Percentiles rank a stretch among this genome's conserved stretches.
phyloP scores from a whole-genome alignment of 129 eudicot genomes.

The Flaveria brownii region DNA sequence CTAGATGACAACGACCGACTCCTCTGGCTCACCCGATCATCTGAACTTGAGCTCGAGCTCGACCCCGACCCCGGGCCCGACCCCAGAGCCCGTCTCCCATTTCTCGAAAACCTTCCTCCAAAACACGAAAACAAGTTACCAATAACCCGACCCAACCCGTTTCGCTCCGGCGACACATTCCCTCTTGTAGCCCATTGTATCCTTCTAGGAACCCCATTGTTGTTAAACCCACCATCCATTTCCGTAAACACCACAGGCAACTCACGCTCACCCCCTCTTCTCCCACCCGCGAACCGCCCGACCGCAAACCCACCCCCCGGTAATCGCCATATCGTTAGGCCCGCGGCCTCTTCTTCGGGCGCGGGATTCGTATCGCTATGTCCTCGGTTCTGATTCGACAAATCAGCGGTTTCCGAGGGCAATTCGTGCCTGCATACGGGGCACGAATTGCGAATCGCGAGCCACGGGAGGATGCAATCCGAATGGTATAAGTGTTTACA shows the following conservation, averaged over 20 bases:
- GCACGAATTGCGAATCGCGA: constrained; percentile 78
- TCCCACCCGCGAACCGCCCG: constrained; percentile 93
- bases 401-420: constrained; percentile 47
- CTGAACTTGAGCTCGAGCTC: constrained; percentile 52
- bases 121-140: constrained; percentile 69
- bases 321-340: constrained; percentile 88
- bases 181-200: constrained; percentile 87
- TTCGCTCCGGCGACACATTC: constrained; percentile 54
- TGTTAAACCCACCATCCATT: constrained; percentile 88
- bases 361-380: constrained; percentile 31
- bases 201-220: constrained; percentile 81
- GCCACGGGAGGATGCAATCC: constrained; percentile 94
- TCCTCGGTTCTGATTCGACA: constrained; percentile 29
- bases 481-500: constrained; percentile 84
- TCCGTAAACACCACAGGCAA: constrained; percentile 88
- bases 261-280: constrained; percentile 80
- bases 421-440: constrained; percentile 93
- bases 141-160: constrained; percentile 60
- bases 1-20: constrained; percentile 53
- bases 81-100: constrained; percentile 43
- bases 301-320: constrained; percentile 99
- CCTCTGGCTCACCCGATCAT: constrained; percentile 49
- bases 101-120: constrained; percentile 46
- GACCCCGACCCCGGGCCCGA: constrained; percentile 35
- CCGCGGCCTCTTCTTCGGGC: constrained; percentile 72